Conservation (phyloP, 1,284 basidiomycete species). For the Ustilago loliicola region DNA sequence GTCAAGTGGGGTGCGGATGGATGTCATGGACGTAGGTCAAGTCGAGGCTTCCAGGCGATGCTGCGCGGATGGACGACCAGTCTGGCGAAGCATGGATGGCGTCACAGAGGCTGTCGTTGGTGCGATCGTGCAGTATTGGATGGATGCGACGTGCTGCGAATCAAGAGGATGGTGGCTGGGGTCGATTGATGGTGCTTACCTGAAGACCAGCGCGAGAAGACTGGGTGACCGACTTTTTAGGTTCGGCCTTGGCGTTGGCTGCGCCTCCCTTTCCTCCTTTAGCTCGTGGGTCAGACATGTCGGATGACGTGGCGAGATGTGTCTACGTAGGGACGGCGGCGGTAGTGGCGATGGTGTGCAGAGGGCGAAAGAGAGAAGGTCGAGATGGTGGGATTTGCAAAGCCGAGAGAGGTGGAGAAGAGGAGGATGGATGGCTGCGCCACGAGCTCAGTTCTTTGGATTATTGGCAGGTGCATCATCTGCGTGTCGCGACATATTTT, state of each 20-base stretch:
- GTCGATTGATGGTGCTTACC: constrained; percentile 49
- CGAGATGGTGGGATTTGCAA: constrained; percentile 40
- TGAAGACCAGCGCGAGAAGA: constrained; percentile 64
- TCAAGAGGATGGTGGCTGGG: background rate
- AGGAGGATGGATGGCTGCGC: constrained; percentile 10
- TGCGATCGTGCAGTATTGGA: background rate
- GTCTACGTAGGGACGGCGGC: background rate
- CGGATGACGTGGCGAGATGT: constrained; percentile 4
- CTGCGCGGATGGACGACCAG: constrained; percentile 13
- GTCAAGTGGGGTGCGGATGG: constrained; percentile 17
- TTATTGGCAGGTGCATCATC: constrained; percentile 2
- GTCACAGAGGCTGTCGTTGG: background rate
- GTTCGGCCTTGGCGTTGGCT: constrained; percentile 52
- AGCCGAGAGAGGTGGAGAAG: constrained; percentile 16
- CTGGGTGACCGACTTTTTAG: constrained; percentile 59
- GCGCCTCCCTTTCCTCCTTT: constrained; percentile 58
- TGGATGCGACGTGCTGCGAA: background rate
- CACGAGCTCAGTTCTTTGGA: constrained; percentile 20
- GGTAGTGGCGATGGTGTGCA: background rate
- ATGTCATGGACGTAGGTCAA: constrained; percentile 1
- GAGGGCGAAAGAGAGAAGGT: background rate
- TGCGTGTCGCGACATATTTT: constrained; percentile 12
- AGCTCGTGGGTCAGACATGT: constrained; percentile 57
- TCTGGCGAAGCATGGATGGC: background rate
- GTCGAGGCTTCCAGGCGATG: too few relatives aligned